A percentile compares a stretch with the other conserved stretches of the same genome.
Conservation (phyloP, 768 basidiomycete species). For the Neoboletus brunneissimus region DNA sequence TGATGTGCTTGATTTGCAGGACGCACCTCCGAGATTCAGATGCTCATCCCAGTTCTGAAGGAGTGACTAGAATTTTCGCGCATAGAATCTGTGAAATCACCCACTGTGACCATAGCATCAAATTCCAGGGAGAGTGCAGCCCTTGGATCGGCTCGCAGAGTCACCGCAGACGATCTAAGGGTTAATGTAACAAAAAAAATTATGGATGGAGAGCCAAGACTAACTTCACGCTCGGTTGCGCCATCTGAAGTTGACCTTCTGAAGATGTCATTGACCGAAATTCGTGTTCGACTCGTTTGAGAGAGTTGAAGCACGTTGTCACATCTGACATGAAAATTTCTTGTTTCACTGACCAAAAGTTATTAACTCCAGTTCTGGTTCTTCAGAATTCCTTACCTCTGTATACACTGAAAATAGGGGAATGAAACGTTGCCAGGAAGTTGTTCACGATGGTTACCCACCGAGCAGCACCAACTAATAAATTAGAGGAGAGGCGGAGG, state of each 20-base stretch:
- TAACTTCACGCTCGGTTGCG: constrained; percentile 62
- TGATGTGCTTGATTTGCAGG: background rate
- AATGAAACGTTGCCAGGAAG: background rate
- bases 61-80: background rate
- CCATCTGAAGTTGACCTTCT: constrained; percentile 66
- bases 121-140: constrained; percentile 54
- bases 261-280: constrained; percentile 44
- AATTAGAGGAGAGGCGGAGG: constrained; percentile 79
- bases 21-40: constrained; percentile 46
- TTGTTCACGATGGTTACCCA: constrained; percentile 33
- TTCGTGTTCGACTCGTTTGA: constrained; percentile 79
- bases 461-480: constrained; percentile 90
- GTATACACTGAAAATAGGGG: constrained; percentile 38
- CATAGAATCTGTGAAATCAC: constrained; percentile 18
- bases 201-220: constrained; percentile 12
- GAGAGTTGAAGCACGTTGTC: constrained; percentile 66
- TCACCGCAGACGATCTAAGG: constrained; percentile 48
- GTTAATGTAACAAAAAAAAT: background rate
- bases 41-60: constrained; percentile 63
- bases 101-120: constrained; percentile 61
- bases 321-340: constrained; percentile 82
- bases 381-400: constrained; percentile 36
- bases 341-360: constrained; percentile 60
- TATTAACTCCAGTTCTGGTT: background rate
- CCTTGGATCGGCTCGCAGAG: constrained; percentile 50